Base-by-base conservation (phyloP, 2,329 filamentous ascomycete genomes). In the Claviceps sp. region DNA sequence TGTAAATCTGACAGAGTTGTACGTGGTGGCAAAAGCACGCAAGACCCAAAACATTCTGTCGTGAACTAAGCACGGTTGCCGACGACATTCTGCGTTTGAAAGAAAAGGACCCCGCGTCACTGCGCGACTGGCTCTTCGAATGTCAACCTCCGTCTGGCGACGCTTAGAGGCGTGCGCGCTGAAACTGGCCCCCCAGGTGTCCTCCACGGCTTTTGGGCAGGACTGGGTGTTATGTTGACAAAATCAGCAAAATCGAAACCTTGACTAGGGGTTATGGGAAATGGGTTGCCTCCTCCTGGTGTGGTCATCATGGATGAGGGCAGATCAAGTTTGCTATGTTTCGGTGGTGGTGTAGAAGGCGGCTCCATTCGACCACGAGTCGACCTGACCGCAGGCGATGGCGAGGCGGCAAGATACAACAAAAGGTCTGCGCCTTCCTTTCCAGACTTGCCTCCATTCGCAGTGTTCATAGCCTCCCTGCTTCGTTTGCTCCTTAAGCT, bases 151-250 rank as follows among this genome's bases (percentile, higher is more conserved):
- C 86, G 79, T 60, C 87, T 74, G n/a, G 86, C 78, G 46, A 85
- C 79, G 58, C 81, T 87, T 52, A 78, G 64, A 8, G 79, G 79
- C 44, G 79, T 82, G 61, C 73, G 75, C 50, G 70, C 65, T 17
- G 70, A 64, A 34, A 75, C 72, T 29, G 79, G 75, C 11, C 80
- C 67, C 11, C 80, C 67, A 11, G 88, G 89, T 0, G 89, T 95
- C 65, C 85, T 88, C 86, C 89, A 96, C 9, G 83, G 78, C 59
- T 82, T 88, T 70, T 96, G 93, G 26, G 88, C 93, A 20, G 93
- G 93, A 62, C 88, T 95, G 0, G 93, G 93, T 6, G 93, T 95
- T 65, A 97, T 91, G 69, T 97, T 96, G 64, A 97, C 85, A 68
- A 95, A 98, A 64, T 98, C 93, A 50, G 89, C 82, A 70, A 97